Percentiles rank a stretch among this genome's conserved stretches.
phyloP scores from a whole-genome alignment of 2,329 filamentous ascomycete genomes.

The Colletotrichum karsti region DNA sequence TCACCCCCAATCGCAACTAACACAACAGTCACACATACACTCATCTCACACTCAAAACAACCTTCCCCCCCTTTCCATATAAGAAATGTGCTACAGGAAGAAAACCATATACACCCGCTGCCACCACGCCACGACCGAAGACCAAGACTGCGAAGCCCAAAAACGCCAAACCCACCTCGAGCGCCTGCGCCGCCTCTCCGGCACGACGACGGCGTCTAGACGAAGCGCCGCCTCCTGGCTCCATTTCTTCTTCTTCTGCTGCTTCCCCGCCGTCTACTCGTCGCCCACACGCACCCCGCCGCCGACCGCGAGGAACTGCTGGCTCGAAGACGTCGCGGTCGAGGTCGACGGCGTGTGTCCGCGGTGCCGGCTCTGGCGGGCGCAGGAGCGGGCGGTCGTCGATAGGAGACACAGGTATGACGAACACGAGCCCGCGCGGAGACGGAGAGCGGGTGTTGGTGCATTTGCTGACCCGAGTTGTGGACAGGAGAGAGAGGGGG shows the following conservation, averaged over 20 bases:
- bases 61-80: not conserved
- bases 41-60: not conserved
- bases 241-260: not conserved
- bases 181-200: not conserved
- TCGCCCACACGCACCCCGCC: not conserved
- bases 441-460: not conserved
- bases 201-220: not conserved
- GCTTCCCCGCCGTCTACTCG: not conserved
- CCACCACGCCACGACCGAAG: not conserved
- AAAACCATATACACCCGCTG: constrained; percentile 10
- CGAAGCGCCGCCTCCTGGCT: constrained; percentile 10
- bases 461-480: not conserved
- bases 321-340: not conserved
- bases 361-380: not conserved
- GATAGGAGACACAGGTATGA: not conserved
- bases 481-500: not conserved
- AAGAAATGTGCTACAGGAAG: constrained; percentile 17
- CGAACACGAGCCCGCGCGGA: not conserved
- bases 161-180: not conserved
- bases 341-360: constrained; percentile 4
- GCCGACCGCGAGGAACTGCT: not conserved
- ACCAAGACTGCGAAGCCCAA: not conserved
- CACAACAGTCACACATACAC: not conserved
- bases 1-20: not conserved
- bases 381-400: not conserved